Conservation (phyloP, 2,329 filamentous ascomycete species). For the Paramyrothecium sp. region DNA sequence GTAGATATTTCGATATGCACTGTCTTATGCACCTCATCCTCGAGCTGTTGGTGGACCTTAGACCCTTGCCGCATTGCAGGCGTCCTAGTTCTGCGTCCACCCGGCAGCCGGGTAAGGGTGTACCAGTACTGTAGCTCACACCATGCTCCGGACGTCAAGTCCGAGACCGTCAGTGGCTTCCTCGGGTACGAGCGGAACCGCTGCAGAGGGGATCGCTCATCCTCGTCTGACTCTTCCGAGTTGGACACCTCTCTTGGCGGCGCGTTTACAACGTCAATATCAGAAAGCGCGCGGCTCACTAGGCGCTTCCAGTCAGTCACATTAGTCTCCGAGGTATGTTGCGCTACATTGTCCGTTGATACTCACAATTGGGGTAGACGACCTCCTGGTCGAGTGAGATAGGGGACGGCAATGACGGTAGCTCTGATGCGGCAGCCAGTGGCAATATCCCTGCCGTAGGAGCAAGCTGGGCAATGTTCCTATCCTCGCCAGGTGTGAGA, state of each 20-base stretch:
- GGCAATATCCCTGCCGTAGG: neutral
- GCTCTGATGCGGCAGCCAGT: neutral
- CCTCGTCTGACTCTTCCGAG: conserved; percentile 13
- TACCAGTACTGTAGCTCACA: conserved; percentile 95
- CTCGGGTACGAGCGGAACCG: conserved; percentile 75
- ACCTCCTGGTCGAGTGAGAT: conserved; percentile 23
- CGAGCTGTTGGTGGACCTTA: conserved; percentile 76
- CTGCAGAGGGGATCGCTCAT: conserved; percentile 60
- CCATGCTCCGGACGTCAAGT: conserved; percentile 87
- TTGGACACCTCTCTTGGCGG: conserved; percentile 9
- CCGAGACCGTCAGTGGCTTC: conserved; percentile 82
- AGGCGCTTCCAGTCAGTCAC: conserved; percentile 67
- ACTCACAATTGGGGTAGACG: conserved; percentile 54
- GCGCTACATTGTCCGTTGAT: neutral
- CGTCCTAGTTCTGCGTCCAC: conserved; percentile 74
- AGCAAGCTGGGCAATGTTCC: neutral
- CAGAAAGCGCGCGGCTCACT: conserved; percentile 51
- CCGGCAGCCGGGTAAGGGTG: conserved; percentile 67
- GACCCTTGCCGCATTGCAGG: conserved; percentile 81
- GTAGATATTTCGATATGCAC: conserved; percentile 70
- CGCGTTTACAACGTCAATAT: conserved; percentile 12
- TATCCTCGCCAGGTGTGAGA: neutral
- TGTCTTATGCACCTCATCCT: conserved; percentile 79
- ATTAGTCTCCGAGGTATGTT: conserved; percentile 17
- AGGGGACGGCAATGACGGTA: conserved; percentile 7